Evolutionary conservation across 2,329 filamentous ascomycete species (phyloP).

Genomic region (Gaeumannomyces sp.): DNA sequence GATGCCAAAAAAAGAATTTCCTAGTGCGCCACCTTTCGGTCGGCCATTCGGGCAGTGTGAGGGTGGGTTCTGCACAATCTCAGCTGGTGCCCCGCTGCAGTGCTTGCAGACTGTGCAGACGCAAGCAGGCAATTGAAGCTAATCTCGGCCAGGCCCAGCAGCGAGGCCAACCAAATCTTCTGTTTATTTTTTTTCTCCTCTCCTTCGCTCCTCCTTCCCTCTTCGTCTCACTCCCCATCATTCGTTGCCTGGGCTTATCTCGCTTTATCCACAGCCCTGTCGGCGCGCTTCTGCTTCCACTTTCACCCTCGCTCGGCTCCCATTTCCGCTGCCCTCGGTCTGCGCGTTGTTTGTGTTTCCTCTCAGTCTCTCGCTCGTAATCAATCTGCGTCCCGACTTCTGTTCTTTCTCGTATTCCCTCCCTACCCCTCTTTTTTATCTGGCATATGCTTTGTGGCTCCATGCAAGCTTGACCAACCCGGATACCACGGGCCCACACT

Average conservation of each 20-base stretch:
- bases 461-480: not conserved
- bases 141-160: no score
- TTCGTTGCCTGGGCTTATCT: not conserved
- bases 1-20: not conserved
- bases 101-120: not conserved
- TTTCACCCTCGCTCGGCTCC: not conserved
- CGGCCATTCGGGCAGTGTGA: not conserved
- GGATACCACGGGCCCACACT: not conserved
- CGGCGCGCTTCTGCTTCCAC: not conserved
- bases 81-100: no score
- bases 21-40: not conserved
- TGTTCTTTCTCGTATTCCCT: not conserved
- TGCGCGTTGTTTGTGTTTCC: no score
- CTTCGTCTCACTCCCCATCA: not conserved
- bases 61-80: not conserved
- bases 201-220: not conserved
- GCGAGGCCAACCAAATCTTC: not conserved
- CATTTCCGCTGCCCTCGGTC: not conserved
- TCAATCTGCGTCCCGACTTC: not conserved
- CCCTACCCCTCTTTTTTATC: conserved; percentile 1
- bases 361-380: not conserved
- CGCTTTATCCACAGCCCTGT: not conserved
- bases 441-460: not conserved
- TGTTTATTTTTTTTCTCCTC: conserved; percentile 5
- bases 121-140: not conserved